Percentiles rank a stretch among this genome's conserved stretches.
These are phyloP conservation scores for Saccharomycopsis malanga DNA, from an alignment of 805 yeast genomes.

Conservation along the genomic window DNA sequence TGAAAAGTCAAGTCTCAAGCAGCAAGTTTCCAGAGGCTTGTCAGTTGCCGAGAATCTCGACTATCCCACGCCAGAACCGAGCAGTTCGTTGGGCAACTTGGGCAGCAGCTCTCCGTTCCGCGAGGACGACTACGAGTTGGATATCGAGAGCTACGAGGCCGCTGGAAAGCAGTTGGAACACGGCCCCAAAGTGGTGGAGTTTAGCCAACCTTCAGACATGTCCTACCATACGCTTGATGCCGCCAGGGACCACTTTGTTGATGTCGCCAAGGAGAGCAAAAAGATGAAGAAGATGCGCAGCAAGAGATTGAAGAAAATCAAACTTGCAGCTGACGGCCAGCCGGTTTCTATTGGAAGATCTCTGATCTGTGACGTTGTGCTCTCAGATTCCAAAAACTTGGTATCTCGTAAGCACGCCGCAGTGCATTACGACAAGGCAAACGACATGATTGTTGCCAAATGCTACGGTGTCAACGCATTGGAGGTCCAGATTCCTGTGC, in stretches of 20 bases:
- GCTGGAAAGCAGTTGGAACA: neutral
- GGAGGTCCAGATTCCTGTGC: conserved; percentile 43
- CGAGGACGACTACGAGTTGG: conserved; percentile 3
- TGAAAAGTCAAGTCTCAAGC: conserved; percentile 2
- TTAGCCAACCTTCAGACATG: conserved; percentile 10
- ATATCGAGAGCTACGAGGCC: neutral
- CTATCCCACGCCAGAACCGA: conserved; percentile 21
- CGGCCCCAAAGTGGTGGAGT: conserved; percentile 18
- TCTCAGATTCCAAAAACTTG: conserved; percentile 17
- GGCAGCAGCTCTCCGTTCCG: conserved; percentile 19
- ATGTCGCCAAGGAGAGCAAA: conserved; percentile 3
- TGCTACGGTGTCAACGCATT: conserved; percentile 53
- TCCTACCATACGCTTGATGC: conserved; percentile 6
- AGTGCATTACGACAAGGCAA: conserved; percentile 8
- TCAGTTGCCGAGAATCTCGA: neutral
- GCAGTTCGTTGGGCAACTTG: conserved; percentile 15
- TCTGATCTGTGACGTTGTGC: conserved; percentile 37
- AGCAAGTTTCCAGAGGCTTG: neutral
- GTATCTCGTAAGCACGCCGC: conserved; percentile 21
- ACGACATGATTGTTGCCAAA: conserved; percentile 30
- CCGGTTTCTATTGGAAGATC: conserved; percentile 44
- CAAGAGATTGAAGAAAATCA: conserved; percentile 27
- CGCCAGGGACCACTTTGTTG: conserved; percentile 5
- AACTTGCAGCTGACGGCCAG: conserved; percentile 31
- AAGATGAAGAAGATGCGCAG: conserved; percentile 12